A percentile compares a stretch with the other conserved stretches of the same genome.
Conservation (phyloP, 164 flowering plant species). For the Brasenia schreberi region DNA sequence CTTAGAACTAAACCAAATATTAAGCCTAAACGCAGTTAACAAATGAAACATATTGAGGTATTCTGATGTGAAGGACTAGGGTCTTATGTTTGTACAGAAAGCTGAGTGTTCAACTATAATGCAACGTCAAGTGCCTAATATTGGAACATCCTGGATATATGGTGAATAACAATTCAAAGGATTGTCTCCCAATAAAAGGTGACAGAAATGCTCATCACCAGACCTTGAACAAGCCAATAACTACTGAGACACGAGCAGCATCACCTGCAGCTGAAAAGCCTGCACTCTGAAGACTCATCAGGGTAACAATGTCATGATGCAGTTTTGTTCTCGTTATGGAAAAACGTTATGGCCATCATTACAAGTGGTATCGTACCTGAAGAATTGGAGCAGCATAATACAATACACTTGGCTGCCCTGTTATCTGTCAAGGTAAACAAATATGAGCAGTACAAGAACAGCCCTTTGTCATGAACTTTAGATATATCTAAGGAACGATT, state of each 20-base stretch:
- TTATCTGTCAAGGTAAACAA: constrained; percentile 47
- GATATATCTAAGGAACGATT: too few species aligned
- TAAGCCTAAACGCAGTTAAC: too few species aligned
- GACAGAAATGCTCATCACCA: background rate
- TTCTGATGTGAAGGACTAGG: too few species aligned
- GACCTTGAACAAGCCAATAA: constrained; percentile 89
- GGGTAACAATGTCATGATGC: background rate
- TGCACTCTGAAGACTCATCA: constrained; percentile 34
- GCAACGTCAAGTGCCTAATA: too few species aligned
- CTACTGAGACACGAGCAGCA: constrained; percentile 80
- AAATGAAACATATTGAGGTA: too few species aligned
- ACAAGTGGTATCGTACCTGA: constrained; percentile 38
- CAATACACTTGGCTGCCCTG: constrained; percentile 96
- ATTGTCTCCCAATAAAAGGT: background rate
- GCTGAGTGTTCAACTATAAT: too few species aligned
- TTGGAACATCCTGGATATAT: background rate
- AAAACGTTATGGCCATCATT: background rate
- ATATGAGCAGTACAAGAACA: background rate
- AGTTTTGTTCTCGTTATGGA: background rate
- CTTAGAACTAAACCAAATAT: too few species aligned
- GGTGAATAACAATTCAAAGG: background rate
- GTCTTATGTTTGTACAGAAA: too few species aligned
- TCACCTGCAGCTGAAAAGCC: constrained; percentile 94
- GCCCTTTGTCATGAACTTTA: too few species aligned
- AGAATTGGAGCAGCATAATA: constrained; percentile 96